phyloP scores from a whole-genome alignment of 129 eudicot genomes.

The Rutidosis leptorrhynchoides region DNA sequence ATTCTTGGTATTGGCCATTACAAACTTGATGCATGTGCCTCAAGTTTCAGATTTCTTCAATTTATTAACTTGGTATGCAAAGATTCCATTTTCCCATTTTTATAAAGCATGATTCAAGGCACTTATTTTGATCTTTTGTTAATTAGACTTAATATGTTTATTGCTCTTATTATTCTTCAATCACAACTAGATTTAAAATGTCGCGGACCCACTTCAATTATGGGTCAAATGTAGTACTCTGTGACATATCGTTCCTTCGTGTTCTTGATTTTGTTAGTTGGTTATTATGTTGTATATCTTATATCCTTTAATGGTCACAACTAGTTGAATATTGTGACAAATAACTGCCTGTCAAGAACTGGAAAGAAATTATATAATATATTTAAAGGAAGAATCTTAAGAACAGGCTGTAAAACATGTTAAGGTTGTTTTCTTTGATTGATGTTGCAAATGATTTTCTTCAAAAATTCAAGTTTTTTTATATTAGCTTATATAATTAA shows the following conservation, averaged over 20 bases:
- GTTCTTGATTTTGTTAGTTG: too few relatives aligned
- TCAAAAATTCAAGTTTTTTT: neutral
- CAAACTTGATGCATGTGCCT: conserved; percentile 56
- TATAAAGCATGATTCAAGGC: conserved; percentile 1
- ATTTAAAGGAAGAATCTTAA: conserved; percentile 26
- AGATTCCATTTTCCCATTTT: conserved; percentile 20
- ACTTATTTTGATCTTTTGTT: neutral
- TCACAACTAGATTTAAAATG: neutral
- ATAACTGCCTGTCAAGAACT: conserved; percentile 28
- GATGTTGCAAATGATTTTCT: conserved; percentile 14
- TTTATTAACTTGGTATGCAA: conserved; percentile 66
- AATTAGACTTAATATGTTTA: neutral
- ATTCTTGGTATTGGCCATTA: conserved; percentile 66
- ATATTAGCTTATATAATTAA: neutral
- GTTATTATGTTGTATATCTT: conserved; percentile 15
- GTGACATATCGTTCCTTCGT: too few relatives aligned
- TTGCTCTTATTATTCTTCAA: neutral
- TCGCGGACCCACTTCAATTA: neutral
- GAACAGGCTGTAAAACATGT: conserved; percentile 31
- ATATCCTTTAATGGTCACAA: conserved; percentile 13
- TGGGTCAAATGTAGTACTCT: too few relatives aligned
- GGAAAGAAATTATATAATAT: conserved; percentile 15
- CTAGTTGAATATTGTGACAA: conserved; percentile 1
- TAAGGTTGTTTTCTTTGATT: neutral
- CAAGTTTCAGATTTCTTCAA: conserved; percentile 61